Evolutionary conservation across 1,284 basidiomycete genomes (phyloP), one percentile per base, ranked within the genome.

Genomic region (Trichosporon coremiiforme): DNA sequence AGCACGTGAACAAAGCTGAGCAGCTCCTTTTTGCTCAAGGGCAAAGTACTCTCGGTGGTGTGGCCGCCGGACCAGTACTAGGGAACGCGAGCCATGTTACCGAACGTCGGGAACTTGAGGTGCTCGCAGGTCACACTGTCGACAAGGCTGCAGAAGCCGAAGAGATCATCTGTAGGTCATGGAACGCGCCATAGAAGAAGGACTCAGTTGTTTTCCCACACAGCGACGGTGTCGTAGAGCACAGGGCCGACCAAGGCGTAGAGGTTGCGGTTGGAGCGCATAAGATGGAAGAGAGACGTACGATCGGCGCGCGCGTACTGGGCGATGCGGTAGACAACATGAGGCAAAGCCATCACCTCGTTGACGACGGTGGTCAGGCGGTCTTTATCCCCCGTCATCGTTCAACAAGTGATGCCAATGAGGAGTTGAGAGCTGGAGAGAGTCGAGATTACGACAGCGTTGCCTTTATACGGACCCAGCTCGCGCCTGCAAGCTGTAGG

Each of bases 201-300:
- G 45, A 53, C n/a, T 50, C 45, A 15, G 15, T 36, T 65, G 13
- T 65, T 47, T 31, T 65, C 64, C 41, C 31, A 65, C 9, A 73
- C 45, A 22, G 62, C 31, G 60, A 71, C 66, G 33, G 64, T 57
- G n/a, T 20, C n/a, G 60, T 73, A 73, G 9, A 73, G 68, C 6
- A 66, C 25, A 6, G 60, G 65, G 6, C 65, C 66, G 5, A 38
- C 64, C 12, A 65, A n/a, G 29, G 64, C 62, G 55, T 65, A 71
- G 62, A 71, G 63, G 29, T 25, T 25, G 64, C 67, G 68, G 33
- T 67, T 68, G 60, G 71, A 66, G 20, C 64, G 64, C 68, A 73
- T 71, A 38, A 70, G 68, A 47, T 60, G 50, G 29, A 68, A 17
- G 20, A 73, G 31, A 12, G 66, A 68, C 2, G 45, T n/a, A 7